These are phyloP conservation scores for Cladosporium sp. DNA, from an alignment of 2,329 filamentous ascomycete genomes.

Conservation along the genomic window DNA sequence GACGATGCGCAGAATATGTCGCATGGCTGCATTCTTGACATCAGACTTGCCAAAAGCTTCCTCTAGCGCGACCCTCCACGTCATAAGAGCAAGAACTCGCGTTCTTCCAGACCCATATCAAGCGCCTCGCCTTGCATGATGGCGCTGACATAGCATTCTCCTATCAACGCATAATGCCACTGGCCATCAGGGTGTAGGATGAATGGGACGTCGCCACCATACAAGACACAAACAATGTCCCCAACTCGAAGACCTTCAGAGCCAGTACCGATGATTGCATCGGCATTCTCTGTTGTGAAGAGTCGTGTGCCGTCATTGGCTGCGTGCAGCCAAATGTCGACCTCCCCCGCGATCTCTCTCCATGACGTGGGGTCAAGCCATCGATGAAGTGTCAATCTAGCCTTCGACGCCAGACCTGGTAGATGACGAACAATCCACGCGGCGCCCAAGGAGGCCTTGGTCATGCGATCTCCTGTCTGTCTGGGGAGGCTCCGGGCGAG, in stretches of 20 bases:
- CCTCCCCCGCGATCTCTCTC: background rate
- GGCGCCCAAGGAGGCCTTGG: background rate
- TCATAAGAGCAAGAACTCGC: background rate
- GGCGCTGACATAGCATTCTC: conserved; percentile 36
- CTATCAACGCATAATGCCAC: conserved; percentile 29
- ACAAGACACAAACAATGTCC: background rate
- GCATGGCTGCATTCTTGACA: background rate
- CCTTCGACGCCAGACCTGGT: background rate
- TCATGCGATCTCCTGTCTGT: background rate
- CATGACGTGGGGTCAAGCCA: background rate
- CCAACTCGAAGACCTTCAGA: background rate
- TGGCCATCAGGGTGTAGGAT: background rate
- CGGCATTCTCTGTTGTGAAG: background rate
- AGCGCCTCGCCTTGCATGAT: conserved; percentile 36
- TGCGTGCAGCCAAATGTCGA: background rate
- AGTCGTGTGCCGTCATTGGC: background rate
- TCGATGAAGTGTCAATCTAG: background rate
- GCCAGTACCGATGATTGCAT: background rate
- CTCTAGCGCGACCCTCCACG: background rate
- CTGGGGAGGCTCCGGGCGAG: background rate
- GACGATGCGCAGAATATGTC: background rate
- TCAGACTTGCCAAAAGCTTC: background rate
- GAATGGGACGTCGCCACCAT: background rate
- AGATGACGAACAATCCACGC: background rate
- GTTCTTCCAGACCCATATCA: conserved; percentile 21